Conservation (phyloP, 768 basidiomycete species). For the Suillus lakei region DNA sequence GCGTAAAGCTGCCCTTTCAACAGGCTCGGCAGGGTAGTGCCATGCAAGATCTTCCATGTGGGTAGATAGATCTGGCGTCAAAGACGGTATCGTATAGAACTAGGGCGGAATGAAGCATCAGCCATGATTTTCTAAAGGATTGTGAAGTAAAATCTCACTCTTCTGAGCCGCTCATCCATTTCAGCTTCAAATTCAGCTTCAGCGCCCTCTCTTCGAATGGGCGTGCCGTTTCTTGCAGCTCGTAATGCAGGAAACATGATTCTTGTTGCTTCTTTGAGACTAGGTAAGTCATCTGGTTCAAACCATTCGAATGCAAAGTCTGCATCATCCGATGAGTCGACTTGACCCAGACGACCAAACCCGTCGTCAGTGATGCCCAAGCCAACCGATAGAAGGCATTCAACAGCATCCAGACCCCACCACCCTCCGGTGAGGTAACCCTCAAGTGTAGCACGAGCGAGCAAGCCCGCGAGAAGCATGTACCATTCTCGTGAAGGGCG, state of each 20-base stretch:
- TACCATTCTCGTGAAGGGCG: slow-evolving; percentile 83
- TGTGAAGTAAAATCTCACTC: slow-evolving; percentile 51
- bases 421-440: slow-evolving; percentile 85
- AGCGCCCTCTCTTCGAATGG: slow-evolving; percentile 46
- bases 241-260: slow-evolving; percentile 69
- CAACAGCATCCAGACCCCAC: slow-evolving; percentile 71
- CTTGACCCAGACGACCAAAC: slow-evolving; percentile 17
- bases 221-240: slow-evolving; percentile 28
- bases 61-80: slow-evolving; percentile 75
- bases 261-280: slow-evolving; percentile 63
- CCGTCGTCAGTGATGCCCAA: slow-evolving; percentile 47
- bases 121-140: not conserved
- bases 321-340: slow-evolving; percentile 36
- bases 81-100: slow-evolving; percentile 78
- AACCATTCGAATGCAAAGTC: slow-evolving; percentile 56
- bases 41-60: slow-evolving; percentile 76
- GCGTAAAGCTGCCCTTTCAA: slow-evolving; percentile 76
- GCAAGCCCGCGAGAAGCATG: slow-evolving; percentile 71
- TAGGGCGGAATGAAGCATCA: slow-evolving; percentile 33
- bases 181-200: slow-evolving; percentile 77
- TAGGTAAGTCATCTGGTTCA: slow-evolving; percentile 80
- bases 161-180: slow-evolving; percentile 72
- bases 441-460: slow-evolving; percentile 84
- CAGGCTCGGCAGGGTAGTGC: slow-evolving; percentile 81
- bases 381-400: slow-evolving; percentile 76